Base-by-base conservation (phyloP, 2,329 filamentous ascomycete species). In the Pseudopyricularia cyperi region DNA sequence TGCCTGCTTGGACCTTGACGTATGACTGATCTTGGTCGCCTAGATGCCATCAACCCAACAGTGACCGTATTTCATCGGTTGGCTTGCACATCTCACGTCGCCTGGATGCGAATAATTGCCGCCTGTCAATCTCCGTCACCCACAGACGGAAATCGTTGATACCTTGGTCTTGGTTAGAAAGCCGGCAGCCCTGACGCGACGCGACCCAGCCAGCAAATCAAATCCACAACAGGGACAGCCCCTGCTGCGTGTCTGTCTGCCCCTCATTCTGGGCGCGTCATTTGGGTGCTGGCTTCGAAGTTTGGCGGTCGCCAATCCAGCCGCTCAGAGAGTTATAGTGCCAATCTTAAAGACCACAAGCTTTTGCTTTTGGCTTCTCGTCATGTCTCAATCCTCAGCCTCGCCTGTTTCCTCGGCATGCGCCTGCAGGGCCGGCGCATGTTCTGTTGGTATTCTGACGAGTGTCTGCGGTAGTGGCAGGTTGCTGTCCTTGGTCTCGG, bases 381-480 rank as follows among this genome's bases (percentile, higher is more conserved):
- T 19, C 11, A 11, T 19, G 22, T 12, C 52, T 46, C 56, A 64
- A 14, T 66, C 67, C 42, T 69, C 71, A n/a, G 66, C 69, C 34
- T 72, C 74, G 53, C 72, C 67, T 3, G 68, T 71, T 4, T 68
- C 74, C 37, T 81, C 78, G 14, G 77, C 72, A 48, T 81, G 78
- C 19, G 78, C 79, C 57, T 83, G 80, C 7, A 85, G 64, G 24
- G 78, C 70, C 26, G 80, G 80, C 12, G 80, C 81, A 66, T 90
- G 86, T 58, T 91, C 85, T 15, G 87, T 89, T 1, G 88, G 88
- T 58, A 93, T 91, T 56, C 88, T 80, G 34, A 94, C 88, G 15
- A 94, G 74, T 17, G 87, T 91, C 63, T 91, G 85, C 2, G 88
- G 88, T 39, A 93, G 71, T 39, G 78, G 69, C n/a, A 74, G 35